phyloP scores from a whole-genome alignment of 257 asterid genomes.

The Ilex aquifolium region DNA sequence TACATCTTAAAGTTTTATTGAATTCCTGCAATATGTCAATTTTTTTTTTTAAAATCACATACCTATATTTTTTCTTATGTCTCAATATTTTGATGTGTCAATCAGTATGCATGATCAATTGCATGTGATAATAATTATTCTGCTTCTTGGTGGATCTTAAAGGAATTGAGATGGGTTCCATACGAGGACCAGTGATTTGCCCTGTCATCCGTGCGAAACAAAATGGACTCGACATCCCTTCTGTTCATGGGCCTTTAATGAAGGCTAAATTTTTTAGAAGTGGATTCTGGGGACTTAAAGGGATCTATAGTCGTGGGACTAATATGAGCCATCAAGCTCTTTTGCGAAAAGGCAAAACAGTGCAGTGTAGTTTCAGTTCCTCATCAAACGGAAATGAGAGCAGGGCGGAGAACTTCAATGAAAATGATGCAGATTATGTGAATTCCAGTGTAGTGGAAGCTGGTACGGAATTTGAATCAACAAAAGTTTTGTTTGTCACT shows the following conservation, averaged over 20 bases:
- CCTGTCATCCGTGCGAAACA: constrained; percentile 52
- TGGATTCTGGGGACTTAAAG: not conserved
- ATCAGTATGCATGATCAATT: constrained; percentile 3
- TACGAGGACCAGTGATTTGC: constrained; percentile 71
- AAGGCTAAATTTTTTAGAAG: not conserved
- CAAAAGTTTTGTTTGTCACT: too few relatives aligned
- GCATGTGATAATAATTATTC: constrained; percentile 1
- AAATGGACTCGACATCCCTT: not conserved
- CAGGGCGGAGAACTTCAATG: not conserved
- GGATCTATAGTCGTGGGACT: not conserved
- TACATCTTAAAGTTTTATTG: too few relatives aligned
- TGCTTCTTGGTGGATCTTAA: constrained; percentile 16
- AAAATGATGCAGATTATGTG: constrained; percentile 2
- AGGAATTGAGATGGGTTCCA: constrained; percentile 51
- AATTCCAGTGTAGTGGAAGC: constrained; percentile 1
- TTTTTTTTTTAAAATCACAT: not conserved
- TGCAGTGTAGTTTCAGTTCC: constrained; percentile 1
- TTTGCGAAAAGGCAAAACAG: not conserved
- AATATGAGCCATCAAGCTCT: not conserved
- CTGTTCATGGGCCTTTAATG: not conserved
- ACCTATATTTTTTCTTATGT: not conserved
- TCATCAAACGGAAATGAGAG: not conserved
- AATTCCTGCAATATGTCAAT: too few relatives aligned
- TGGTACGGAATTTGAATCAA: not conserved
- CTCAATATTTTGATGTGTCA: not conserved